Evolutionary conservation across 345 rosid genomes (phyloP).

Genomic region (Dimocarpus longan): DNA sequence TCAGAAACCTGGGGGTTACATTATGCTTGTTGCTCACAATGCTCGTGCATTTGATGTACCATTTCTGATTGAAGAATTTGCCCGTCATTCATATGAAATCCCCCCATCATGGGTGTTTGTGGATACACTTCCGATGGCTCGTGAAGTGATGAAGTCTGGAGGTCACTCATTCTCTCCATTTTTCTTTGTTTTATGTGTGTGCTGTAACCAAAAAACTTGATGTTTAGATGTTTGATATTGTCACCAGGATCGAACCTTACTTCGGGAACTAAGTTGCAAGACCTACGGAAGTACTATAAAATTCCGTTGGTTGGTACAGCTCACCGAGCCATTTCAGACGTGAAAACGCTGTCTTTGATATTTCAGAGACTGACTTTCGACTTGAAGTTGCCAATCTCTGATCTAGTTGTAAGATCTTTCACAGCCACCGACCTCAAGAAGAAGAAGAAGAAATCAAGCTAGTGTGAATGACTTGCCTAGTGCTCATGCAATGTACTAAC

Average conservation of each 20-base stretch:
- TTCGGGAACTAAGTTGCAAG: slow-evolving; percentile 43
- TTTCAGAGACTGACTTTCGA: slow-evolving; percentile 68
- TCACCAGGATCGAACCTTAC: slow-evolving; percentile 41
- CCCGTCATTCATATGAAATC: slow-evolving; percentile 62
- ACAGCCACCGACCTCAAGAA: slow-evolving; percentile 35
- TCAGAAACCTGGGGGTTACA: slow-evolving; percentile 72
- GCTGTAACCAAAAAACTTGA: not conserved
- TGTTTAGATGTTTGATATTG: slow-evolving; percentile 4
- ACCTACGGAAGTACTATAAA: slow-evolving; percentile 44
- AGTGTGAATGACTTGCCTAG: not conserved
- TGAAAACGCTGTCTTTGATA: slow-evolving; percentile 52
- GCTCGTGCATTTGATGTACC: slow-evolving; percentile 78
- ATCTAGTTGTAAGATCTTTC: slow-evolving; percentile 50
- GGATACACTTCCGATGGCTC: slow-evolving; percentile 73
- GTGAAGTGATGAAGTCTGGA: slow-evolving; percentile 58
- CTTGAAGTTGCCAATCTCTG: slow-evolving; percentile 55
- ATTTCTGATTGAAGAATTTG: slow-evolving; percentile 67
- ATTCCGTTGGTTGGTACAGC: slow-evolving; percentile 58
- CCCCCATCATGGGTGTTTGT: slow-evolving; percentile 72
- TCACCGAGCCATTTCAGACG: slow-evolving; percentile 92
- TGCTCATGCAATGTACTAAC: not conserved
- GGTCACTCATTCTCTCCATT: slow-evolving; percentile 37
- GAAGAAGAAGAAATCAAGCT: slow-evolving; percentile 48
- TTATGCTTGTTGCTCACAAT: slow-evolving; percentile 76
- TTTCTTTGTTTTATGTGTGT: too few relatives aligned